phyloP scores from a whole-genome alignment of 202 grass and related monocot species.

The Panicum hallii region DNA sequence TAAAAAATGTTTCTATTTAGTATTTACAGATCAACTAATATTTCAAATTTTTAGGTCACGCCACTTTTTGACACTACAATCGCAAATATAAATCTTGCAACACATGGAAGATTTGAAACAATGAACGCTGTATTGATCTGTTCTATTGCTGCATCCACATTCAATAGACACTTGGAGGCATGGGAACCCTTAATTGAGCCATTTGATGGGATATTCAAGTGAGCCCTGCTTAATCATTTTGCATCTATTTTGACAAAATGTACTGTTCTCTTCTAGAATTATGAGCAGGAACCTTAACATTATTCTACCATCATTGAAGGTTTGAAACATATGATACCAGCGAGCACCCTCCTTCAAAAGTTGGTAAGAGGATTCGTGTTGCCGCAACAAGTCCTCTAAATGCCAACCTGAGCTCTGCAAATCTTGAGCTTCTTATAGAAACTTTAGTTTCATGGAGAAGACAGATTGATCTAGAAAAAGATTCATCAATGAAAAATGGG shows the following conservation, averaged over 20 bases:
- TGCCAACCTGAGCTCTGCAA: slow-evolving; percentile 80
- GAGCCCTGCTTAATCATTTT: slow-evolving; percentile 40
- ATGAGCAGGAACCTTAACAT: slow-evolving; percentile 39
- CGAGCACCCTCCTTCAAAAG: slow-evolving; percentile 76
- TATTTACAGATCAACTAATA: slow-evolving; percentile 19
- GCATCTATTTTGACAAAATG: slow-evolving; percentile 5
- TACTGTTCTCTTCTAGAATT: slow-evolving; percentile 7
- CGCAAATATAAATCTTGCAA: slow-evolving; percentile 90
- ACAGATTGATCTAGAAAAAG: slow-evolving; percentile 80
- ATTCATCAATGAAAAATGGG: slow-evolving; percentile 71
- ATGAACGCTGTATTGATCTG: slow-evolving; percentile 93
- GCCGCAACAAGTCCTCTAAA: slow-evolving; percentile 86
- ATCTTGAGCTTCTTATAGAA: slow-evolving; percentile 91
- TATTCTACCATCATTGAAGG: slow-evolving; percentile 61
- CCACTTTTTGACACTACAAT: slow-evolving; percentile 88
- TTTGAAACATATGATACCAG: slow-evolving; percentile 92
- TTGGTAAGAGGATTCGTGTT: slow-evolving; percentile 85
- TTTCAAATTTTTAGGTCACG: slow-evolving; percentile 66
- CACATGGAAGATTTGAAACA: slow-evolving; percentile 90
- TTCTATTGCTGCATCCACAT: slow-evolving; percentile 95
- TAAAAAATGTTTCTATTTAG: slow-evolving; percentile 33
- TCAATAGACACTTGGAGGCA: slow-evolving; percentile 93
- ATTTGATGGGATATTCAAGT: slow-evolving; percentile 99
- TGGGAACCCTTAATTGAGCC: slow-evolving; percentile 99
- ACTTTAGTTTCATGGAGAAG: slow-evolving; percentile 91